These are phyloP conservation scores for Myriosclerotinia curreyana DNA, from an alignment of 2,329 filamentous ascomycete genomes.

Conservation along the genomic window DNA sequence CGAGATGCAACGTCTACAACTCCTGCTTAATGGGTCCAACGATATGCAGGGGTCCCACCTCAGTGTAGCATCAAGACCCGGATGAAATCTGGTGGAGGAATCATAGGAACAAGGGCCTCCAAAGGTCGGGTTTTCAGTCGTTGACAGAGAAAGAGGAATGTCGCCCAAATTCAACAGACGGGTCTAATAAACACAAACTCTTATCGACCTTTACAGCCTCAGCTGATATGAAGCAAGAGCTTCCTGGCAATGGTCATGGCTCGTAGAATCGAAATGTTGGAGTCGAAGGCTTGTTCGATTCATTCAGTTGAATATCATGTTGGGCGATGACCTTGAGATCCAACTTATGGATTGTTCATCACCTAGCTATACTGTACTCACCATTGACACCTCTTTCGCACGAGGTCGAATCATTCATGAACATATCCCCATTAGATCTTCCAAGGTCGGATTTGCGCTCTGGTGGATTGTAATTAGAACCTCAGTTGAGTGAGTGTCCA, in stretches of 20 bases:
- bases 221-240: neutral
- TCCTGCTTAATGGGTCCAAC: neutral
- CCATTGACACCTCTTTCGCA: neutral
- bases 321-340: neutral
- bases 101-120: neutral
- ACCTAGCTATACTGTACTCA: neutral
- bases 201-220: neutral
- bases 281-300: neutral
- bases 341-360: neutral
- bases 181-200: neutral
- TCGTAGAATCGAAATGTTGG: neutral
- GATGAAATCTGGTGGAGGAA: neutral
- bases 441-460: too few relatives aligned
- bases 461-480: too few relatives aligned
- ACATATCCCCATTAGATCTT: too few relatives aligned
- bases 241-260: neutral
- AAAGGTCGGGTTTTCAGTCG: neutral
- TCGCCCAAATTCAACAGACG: neutral
- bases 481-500: too few relatives aligned
- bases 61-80: neutral
- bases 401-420: neutral
- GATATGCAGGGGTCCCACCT: neutral
- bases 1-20: neutral
- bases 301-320: neutral
- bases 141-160: neutral